Evolutionary conservation across 176 grass and related monocot genomes (phyloP).

Genomic region (Echinochloa phyllopogon): DNA sequence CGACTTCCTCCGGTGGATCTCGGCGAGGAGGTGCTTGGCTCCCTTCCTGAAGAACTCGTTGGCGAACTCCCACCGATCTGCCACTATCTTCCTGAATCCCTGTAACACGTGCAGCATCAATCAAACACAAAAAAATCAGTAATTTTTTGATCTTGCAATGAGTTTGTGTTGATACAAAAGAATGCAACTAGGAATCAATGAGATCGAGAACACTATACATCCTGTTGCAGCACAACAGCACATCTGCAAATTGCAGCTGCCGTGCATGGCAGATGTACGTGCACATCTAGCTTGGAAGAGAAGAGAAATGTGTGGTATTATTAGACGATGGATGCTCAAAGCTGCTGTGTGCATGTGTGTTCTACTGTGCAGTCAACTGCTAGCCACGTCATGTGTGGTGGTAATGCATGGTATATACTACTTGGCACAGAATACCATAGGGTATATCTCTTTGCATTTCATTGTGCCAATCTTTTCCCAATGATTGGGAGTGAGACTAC

Average conservation of each 20-base stretch:
- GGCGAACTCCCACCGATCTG: slow-evolving; percentile 97
- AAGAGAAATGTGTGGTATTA: background rate
- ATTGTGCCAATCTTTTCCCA: slow-evolving; percentile 42
- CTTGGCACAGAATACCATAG: slow-evolving; percentile 41
- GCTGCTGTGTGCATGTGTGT: background rate
- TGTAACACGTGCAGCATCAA: slow-evolving; percentile 34
- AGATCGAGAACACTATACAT: background rate
- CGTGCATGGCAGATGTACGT: slow-evolving; percentile 14
- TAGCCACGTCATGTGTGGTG: slow-evolving; percentile 27
- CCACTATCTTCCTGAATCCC: slow-evolving; percentile 96
- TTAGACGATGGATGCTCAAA: background rate
- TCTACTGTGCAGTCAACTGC: background rate
- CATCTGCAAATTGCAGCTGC: slow-evolving; percentile 1
- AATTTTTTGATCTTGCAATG: background rate
- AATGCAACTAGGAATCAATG: no score
- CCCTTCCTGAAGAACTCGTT: slow-evolving; percentile 98
- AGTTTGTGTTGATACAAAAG: background rate
- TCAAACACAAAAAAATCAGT: background rate
- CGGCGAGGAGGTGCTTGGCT: slow-evolving; percentile 82
- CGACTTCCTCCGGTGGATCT: slow-evolving; percentile 86
- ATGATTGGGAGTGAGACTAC: slow-evolving; percentile 37
- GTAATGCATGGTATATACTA: slow-evolving; percentile 27
- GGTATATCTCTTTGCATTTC: slow-evolving; percentile 8
- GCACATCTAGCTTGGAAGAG: background rate
- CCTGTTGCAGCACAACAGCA: slow-evolving; percentile 2